phyloP scores from a whole-genome alignment of 2,329 filamentous ascomycete genomes.

The Achaetomium macrosporum region DNA sequence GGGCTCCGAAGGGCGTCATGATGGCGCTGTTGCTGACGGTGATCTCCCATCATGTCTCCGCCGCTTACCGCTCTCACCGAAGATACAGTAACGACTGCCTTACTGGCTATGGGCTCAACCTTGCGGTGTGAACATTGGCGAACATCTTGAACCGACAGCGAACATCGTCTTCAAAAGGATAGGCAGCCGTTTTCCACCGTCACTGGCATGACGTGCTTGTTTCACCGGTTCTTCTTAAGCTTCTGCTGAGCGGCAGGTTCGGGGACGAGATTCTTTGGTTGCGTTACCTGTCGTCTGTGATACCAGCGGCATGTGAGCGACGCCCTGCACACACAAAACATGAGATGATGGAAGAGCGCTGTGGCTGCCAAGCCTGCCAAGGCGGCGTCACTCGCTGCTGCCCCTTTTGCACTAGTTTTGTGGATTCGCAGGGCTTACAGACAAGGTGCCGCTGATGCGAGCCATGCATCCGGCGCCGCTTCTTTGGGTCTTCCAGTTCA shows the following conservation, averaged over 20 bases:
- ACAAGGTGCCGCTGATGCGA: conserved; percentile 14
- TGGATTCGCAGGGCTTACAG: conserved; percentile 16
- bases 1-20: neutral
- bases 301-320: neutral
- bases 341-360: neutral
- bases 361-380: conserved; percentile 6
- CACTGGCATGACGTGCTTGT: neutral
- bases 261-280: neutral
- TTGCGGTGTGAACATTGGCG: no score
- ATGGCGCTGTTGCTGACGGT: neutral
- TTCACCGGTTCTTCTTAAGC: neutral
- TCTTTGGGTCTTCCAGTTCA: conserved; percentile 11
- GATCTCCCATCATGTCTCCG: neutral
- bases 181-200: neutral
- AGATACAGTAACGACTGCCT: neutral
- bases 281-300: neutral
- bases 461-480: conserved; percentile 17
- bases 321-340: neutral
- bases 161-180: neutral
- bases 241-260: neutral
- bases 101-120: neutral
- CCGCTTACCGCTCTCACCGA: neutral
- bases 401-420: conserved; percentile 17
- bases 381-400: conserved; percentile 2
- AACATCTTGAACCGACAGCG: neutral